These are phyloP conservation scores for Taphrina wiesneri DNA, from an alignment of 1,139 yeast species.

Conservation along the genomic window DNA sequence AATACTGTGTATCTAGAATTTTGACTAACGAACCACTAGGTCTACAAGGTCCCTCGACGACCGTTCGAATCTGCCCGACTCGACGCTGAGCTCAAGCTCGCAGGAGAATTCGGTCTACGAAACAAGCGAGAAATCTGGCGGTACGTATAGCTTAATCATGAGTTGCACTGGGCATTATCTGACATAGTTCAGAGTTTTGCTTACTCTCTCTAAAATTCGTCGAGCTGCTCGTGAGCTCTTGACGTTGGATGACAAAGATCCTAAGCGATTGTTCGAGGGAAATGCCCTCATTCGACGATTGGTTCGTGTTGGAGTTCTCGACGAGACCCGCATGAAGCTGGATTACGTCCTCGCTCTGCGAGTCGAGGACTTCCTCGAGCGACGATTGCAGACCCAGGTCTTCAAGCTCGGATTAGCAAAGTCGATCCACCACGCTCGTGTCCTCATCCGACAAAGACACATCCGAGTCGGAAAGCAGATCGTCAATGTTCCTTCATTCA, in stretches of 20 bases:
- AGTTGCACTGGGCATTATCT: conserved; percentile 35
- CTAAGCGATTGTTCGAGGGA: conserved; percentile 99
- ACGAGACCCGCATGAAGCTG: conserved; percentile 99
- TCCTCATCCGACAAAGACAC: conserved; percentile 97
- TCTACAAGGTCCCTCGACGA: conserved; percentile 37
- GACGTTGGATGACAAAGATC: conserved; percentile 99
- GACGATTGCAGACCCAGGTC: conserved; percentile 99
- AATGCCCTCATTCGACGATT: conserved; percentile 97
- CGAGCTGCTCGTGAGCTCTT: conserved; percentile 99
- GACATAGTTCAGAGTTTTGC: conserved; percentile 59
- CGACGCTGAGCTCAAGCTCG: conserved; percentile 97
- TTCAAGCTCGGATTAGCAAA: conserved; percentile 99
- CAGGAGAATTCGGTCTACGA: conserved; percentile 99
- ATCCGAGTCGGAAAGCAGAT: conserved; percentile 99
- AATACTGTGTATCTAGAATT: not conserved
- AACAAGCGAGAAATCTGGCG: conserved; percentile 99
- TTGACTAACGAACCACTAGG: not conserved
- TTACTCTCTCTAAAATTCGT: conserved; percentile 98
- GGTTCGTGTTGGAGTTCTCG: conserved; percentile 97
- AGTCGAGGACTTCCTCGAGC: conserved; percentile 99
- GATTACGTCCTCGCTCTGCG: conserved; percentile 99
- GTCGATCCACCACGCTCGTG: conserved; percentile 99
- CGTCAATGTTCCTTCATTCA: conserved; percentile 98
- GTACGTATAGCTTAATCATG: conserved; percentile 26
- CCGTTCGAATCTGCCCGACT: conserved; percentile 38